Evolutionary conservation across 2,329 filamentous ascomycete genomes (phyloP), one percentile per base, ranked within the genome.

Genomic region (Fonsecaea erecta): DNA sequence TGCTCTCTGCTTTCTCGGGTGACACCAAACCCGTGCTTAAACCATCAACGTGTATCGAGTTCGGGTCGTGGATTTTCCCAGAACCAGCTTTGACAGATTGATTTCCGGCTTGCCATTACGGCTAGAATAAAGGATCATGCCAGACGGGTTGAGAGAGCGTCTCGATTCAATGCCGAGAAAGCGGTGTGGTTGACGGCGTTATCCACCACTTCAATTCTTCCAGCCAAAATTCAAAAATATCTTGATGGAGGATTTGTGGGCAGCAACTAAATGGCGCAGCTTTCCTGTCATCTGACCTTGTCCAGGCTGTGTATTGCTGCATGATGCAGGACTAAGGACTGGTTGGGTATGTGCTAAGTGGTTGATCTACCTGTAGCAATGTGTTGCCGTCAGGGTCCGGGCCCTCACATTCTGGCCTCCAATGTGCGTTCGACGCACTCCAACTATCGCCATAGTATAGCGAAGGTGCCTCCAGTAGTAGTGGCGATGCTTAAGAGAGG

Each of bases 221-320:
- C 40, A 46, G n/a, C 40, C 40, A 46, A n/a, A 24, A 46, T 21
- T 24, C 43, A 48, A 48, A 48, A 48, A 48, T 48, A 48, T 48
- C 43, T 48, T 21, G 18, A 40, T 5, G 43, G 43, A 48, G 55
- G n/a, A 58, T 26, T 35, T 26, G 55, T 58, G 55, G 26, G 55
- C 54, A 40, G 37, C 26, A 18, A 30, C 24, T 37, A 40, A n/a
- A 57, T n/a, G 9, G 30, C 26, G 35, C 55, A 58, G 40, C 37
- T 30, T 18, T 12, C n/a, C 43, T 48, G 55, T 58, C 37, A 58
- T 58, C 55, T 58, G 55, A 58, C 55, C 55, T 34, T 32, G 26
- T 30, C 11, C 30, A 16, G 43, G 35, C 37, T 58, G 55, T 58
- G 55, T 30, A 58, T 12, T 46, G 55, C 55, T 48, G 55, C 55